Evolutionary conservation across 768 basidiomycete species (phyloP), one percentile per base, ranked within the genome.

Genomic region (Leccinum subgranulosum): DNA sequence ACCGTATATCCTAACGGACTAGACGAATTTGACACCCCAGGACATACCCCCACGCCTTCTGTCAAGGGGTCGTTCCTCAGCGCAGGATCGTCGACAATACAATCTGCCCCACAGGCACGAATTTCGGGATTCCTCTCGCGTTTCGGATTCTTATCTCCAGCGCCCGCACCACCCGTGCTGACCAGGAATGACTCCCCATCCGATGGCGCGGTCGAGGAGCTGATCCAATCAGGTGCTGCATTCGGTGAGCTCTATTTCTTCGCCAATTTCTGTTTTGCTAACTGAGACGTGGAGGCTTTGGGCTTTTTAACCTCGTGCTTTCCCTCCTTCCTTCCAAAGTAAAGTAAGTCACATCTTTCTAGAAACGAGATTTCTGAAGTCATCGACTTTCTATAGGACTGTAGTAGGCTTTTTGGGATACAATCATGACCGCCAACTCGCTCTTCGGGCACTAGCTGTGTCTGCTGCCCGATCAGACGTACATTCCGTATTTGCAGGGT

Each of bases 401-500:
- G 75, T 92, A 2, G 88, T 90, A 1, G 88, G 90, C 15, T 81
- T 91, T 65, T 76, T 92, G 17, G 90, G 90, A 0, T 92, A 86
- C 73, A 84, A 86, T 53, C 81, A 87, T 55, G 88, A 92, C 65
- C 74, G 89, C 25, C 79, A 78, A 54, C 74, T 88, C 0, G 90
- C 87, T 1, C 74, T 92, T 21, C 80, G 79, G 48, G 86, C 90
- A 0, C 76, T 92, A 3, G 81, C 85, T 0, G 81, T 92, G 17
- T 81, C 87, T 7, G 87, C 88, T 4, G 76, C 79, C 3, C 82
- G 82, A 63, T 74, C 75, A 4, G 91, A 92, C 60, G 84, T 88
- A 2, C 91, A 93, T 74, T 76, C 84, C 7, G 83, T 88, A 11
- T 92, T 92, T 66, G 79, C 90, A 23, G 87, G 89, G 87, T 88